Evolutionary conservation across 2,329 filamentous ascomycete species (phyloP).

Genomic region (Grosmannia penicillata): DNA sequence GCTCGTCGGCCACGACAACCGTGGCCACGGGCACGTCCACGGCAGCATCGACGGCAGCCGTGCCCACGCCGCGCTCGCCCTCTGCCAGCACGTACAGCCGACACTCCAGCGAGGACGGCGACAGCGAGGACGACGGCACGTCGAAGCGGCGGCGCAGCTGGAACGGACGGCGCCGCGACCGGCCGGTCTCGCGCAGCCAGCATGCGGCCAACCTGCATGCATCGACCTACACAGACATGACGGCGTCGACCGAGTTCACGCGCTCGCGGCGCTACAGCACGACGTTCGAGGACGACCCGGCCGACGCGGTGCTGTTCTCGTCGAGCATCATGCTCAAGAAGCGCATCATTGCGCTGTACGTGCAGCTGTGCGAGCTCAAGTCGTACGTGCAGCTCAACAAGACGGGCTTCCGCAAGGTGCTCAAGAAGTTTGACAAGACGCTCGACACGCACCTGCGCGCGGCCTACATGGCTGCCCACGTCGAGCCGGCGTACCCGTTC

Average conservation of each 20-base stretch:
- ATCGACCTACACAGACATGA: conserved; percentile 42
- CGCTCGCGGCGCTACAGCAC: conserved; percentile 48
- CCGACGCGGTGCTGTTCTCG: conserved; percentile 52
- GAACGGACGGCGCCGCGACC: background rate
- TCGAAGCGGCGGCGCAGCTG: conserved; percentile 26
- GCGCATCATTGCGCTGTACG: conserved; percentile 72
- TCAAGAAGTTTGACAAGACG: conserved; percentile 99
- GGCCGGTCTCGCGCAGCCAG: conserved; percentile 7
- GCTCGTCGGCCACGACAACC: conserved; percentile 12
- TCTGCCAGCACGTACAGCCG: conserved; percentile 27
- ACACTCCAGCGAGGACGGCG: conserved; percentile 39
- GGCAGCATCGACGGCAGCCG: too few species aligned
- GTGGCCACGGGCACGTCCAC: conserved; percentile 10
- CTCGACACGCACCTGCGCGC: conserved; percentile 67
- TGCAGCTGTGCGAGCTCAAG: conserved; percentile 86
- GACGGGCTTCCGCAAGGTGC: conserved; percentile 87
- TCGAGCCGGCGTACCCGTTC: conserved; percentile 74
- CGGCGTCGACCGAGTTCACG: conserved; percentile 45
- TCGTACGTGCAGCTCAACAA: conserved; percentile 93
- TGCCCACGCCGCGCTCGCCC: too few species aligned
- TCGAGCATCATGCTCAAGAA: conserved; percentile 83
- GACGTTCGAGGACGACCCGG: conserved; percentile 63
- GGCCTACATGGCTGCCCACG: conserved; percentile 57
- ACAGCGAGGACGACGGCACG: conserved; percentile 48
- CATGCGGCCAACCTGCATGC: conserved; percentile 18